Conservation (phyloP, 176 grass and related monocot genomes). For the Chrysopogon serrulatus region DNA sequence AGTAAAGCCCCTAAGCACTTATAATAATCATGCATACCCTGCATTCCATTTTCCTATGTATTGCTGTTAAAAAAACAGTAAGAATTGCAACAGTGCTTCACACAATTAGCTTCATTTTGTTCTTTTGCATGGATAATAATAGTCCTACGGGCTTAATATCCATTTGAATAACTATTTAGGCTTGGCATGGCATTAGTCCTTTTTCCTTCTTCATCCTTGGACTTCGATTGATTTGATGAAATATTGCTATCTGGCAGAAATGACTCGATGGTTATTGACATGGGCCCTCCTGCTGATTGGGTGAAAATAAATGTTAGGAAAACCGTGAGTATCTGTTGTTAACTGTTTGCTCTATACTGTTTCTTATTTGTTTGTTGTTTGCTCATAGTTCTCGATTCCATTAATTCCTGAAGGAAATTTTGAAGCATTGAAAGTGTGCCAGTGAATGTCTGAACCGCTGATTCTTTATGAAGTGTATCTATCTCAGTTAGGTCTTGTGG, state of each 20-base stretch:
- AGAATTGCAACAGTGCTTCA: neutral
- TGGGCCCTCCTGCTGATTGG: conserved; percentile 77
- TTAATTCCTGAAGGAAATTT: neutral
- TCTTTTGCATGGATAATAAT: neutral
- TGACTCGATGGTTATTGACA: conserved; percentile 55
- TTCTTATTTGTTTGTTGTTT: neutral
- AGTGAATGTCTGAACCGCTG: neutral
- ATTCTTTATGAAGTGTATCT: conserved; percentile 26
- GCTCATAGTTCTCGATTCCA: neutral
- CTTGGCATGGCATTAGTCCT: neutral
- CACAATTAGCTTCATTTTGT: neutral
- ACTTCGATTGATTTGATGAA: neutral
- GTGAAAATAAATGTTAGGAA: conserved; percentile 85
- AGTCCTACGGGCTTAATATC: neutral
- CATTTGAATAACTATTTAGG: neutral
- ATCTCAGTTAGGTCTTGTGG: conserved; percentile 1
- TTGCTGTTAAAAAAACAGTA: neutral
- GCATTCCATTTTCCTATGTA: neutral
- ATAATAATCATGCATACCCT: neutral
- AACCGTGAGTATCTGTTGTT: conserved; percentile 66
- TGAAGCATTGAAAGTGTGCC: neutral
- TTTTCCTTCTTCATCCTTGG: neutral
- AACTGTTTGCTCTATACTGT: too few relatives aligned
- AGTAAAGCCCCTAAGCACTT: conserved; percentile 36
- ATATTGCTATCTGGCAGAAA: conserved; percentile 53